phyloP scores from a whole-genome alignment of 176 grass and related monocot species.

The Sorghum bicolor region DNA sequence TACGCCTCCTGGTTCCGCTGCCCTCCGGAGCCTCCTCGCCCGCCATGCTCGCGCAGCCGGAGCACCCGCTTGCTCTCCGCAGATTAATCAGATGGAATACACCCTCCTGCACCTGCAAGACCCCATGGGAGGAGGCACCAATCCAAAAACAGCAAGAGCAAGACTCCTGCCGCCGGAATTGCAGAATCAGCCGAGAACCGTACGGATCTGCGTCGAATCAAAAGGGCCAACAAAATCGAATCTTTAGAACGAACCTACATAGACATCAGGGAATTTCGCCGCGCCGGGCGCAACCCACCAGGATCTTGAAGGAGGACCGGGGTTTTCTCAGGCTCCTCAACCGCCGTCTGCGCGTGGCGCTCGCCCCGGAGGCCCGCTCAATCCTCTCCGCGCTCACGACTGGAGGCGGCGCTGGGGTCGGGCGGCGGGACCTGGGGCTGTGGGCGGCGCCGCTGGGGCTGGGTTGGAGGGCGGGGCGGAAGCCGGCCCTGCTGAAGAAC shows the following conservation, averaged over 20 bases:
- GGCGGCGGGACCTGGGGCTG: background rate
- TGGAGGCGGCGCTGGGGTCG: background rate
- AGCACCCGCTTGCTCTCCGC: background rate
- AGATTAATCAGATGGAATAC: background rate
- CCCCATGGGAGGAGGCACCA: background rate
- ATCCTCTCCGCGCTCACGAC: background rate
- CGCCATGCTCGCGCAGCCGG: constrained; percentile 18
- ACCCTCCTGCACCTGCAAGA: background rate
- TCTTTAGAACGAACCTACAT: background rate
- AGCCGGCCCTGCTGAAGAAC: background rate
- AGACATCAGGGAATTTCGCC: background rate
- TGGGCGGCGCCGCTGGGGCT: background rate
- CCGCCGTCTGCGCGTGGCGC: background rate
- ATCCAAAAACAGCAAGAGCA: constrained; percentile 14
- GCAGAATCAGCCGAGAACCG: background rate
- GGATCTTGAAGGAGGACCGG: background rate
- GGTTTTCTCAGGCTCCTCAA: background rate
- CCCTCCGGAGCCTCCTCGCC: constrained; percentile 21
- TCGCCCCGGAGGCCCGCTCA: background rate
- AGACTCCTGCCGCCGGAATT: background rate
- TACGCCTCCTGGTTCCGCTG: constrained; percentile 25
- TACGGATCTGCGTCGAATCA: background rate
- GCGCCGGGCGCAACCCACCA: background rate
- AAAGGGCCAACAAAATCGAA: constrained; percentile 25
- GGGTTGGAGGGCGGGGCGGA: background rate